Percentiles rank a stretch among this genome's conserved stretches.
These are phyloP conservation scores for Acanthochlamys bracteata DNA, from an alignment of 106 monocot species.

Conservation along the genomic window DNA sequence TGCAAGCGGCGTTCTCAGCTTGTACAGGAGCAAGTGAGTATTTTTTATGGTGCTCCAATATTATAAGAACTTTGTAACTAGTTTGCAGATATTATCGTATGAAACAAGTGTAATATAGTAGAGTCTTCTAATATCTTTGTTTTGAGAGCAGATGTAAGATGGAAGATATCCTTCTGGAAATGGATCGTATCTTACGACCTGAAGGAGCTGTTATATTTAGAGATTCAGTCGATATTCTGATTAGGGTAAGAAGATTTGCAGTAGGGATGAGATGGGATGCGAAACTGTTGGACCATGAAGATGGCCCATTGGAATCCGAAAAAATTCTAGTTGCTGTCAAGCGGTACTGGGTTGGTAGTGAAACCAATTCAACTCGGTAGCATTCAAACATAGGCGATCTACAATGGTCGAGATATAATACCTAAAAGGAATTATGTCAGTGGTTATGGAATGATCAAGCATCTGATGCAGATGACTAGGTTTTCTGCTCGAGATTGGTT, in stretches of 20 bases:
- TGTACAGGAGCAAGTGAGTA: slow-evolving; percentile 34
- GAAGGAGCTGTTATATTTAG: slow-evolving; percentile 53
- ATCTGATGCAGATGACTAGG: too few relatives aligned
- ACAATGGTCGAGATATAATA: background rate
- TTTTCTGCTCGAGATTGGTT: background rate
- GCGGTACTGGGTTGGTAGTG: slow-evolving; percentile 36
- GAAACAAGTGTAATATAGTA: background rate
- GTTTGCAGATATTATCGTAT: background rate
- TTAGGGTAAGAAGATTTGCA: slow-evolving; percentile 37
- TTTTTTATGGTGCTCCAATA: background rate
- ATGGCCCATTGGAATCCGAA: slow-evolving; percentile 30
- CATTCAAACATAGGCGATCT: background rate
- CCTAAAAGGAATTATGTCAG: too few relatives aligned
- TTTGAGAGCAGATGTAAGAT: slow-evolving; percentile 27
- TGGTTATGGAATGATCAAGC: too few relatives aligned
- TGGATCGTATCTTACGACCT: slow-evolving; percentile 42
- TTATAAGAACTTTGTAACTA: background rate
- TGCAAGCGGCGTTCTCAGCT: slow-evolving; percentile 32
- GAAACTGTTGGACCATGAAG: slow-evolving; percentile 44
- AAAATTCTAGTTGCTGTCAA: slow-evolving; percentile 46
- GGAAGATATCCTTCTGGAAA: slow-evolving; percentile 50
- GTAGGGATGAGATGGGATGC: slow-evolving; percentile 44
- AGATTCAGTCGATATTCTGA: slow-evolving; percentile 34
- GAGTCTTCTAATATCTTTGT: background rate
- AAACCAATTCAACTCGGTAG: slow-evolving; percentile 2